phyloP scores from a whole-genome alignment of 2,329 filamentous ascomycete genomes.

The Arthrobotrys pseudoclavata region DNA sequence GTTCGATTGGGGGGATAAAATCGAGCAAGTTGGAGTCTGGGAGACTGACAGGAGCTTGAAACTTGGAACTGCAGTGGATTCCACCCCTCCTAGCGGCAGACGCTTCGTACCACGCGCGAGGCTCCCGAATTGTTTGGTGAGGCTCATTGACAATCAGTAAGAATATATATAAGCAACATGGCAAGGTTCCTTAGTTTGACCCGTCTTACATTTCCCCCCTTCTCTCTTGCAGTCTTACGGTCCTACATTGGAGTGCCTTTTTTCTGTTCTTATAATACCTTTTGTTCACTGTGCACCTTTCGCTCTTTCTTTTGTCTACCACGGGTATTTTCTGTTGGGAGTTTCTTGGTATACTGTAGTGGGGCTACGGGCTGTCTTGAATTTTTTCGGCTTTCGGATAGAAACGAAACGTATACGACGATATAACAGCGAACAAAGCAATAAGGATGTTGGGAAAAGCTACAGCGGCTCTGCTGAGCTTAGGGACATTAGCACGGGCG shows the following conservation, averaged over 20 bases:
- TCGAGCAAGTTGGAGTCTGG: neutral
- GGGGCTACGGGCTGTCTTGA: slow-evolving; percentile 17
- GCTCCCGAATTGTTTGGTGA: slow-evolving; percentile 8
- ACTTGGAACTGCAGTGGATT: slow-evolving; percentile 36
- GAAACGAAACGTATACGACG: slow-evolving; percentile 15
- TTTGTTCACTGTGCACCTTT: slow-evolving; percentile 7
- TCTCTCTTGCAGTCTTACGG: slow-evolving; percentile 16
- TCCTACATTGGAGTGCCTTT: neutral
- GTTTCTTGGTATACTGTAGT: slow-evolving; percentile 21
- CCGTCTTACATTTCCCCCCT: slow-evolving; percentile 36
- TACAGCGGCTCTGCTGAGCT: slow-evolving; percentile 45
- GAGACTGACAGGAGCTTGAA: slow-evolving; percentile 34
- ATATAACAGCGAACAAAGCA: neutral
- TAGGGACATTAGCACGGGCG: slow-evolving; percentile 37
- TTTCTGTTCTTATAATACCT: slow-evolving; percentile 17
- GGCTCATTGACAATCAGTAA: slow-evolving; percentile 5
- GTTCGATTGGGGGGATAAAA: neutral
- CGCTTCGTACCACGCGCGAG: slow-evolving; percentile 30
- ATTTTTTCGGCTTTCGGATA: slow-evolving; percentile 13
- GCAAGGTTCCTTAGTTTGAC: slow-evolving; percentile 45
- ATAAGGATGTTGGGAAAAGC: slow-evolving; percentile 41
- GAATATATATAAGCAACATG: slow-evolving; percentile 57
- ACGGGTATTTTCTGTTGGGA: slow-evolving; percentile 1
- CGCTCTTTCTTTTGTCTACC: slow-evolving; percentile 29
- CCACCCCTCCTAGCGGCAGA: slow-evolving; percentile 38